These are phyloP conservation scores for Fusarium torreyae DNA, from an alignment of 2,329 filamentous ascomycete species.

Conservation along the genomic window DNA sequence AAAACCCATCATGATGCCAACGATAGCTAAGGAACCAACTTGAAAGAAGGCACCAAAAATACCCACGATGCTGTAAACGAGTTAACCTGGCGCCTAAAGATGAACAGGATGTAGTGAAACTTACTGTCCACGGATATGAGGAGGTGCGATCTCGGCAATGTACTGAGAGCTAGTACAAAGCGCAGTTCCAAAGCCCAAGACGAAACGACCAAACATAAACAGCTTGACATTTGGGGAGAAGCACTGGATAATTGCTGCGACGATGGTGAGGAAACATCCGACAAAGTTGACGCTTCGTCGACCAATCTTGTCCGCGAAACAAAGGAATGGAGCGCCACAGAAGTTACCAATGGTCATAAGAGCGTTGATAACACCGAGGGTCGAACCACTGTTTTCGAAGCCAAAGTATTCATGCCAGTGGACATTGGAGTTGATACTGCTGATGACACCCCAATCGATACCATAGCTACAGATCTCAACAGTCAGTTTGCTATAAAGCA, in stretches of 20 bases:
- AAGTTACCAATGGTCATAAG: constrained; percentile 47
- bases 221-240: constrained; percentile 37
- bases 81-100: neutral
- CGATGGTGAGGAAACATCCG: constrained; percentile 39
- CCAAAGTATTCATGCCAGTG: constrained; percentile 47
- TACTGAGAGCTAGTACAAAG: constrained; percentile 47
- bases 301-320: constrained; percentile 41
- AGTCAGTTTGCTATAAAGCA: neutral
- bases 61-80: constrained; percentile 25
- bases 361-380: constrained; percentile 44
- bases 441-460: constrained; percentile 47
- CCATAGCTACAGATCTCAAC: constrained; percentile 26
- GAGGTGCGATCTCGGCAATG: constrained; percentile 43
- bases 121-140: constrained; percentile 41
- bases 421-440: constrained; percentile 44
- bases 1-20: constrained; percentile 47
- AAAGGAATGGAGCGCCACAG: constrained; percentile 43
- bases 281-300: constrained; percentile 44
- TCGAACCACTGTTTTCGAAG: constrained; percentile 37
- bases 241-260: constrained; percentile 43
- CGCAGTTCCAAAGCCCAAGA: constrained; percentile 44
- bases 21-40: constrained; percentile 41
- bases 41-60: constrained; percentile 47
- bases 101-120: neutral
- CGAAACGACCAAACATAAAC: constrained; percentile 42